Evolutionary conservation across 305 asterid species (phyloP), one percentile per base, ranked within the genome.

Genomic region (Solanum aculeatissimum): DNA sequence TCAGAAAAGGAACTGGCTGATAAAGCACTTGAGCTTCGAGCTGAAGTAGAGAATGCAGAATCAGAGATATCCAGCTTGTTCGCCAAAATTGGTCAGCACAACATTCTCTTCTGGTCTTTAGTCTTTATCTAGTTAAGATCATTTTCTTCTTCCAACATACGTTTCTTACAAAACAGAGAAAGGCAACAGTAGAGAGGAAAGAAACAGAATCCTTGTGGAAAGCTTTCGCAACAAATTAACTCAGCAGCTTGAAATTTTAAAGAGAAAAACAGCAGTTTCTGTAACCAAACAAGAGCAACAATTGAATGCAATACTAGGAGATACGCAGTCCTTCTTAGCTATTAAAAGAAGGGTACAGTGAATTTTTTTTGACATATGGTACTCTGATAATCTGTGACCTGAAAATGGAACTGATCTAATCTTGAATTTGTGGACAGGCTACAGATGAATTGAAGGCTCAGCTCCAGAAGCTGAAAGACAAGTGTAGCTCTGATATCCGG

Each of bases 1-100:
- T 82, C 62, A 92, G 95, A 92, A 75, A 88, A 89, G 85, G 87
- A 84, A 60, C 89, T 92, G 53, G 65, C 87, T 10, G 90, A 90
- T 68, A 89, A 81, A 84, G 92, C 93, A 84, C 89, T 90, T 49
- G 93, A 91, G 83, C 92, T 92, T 90, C 91, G 87, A 81, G 87
- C 89, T 13, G 91, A 88, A 65, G 90, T 92, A 54, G 93, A 92
- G 91, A 88, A 87, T 83, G 88, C 92, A 75, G 89, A 90, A 88
- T 89, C 88, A 35, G 89, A 90, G 68, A 85, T 89, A 69, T 87
- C 93, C 79, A 78, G 87, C 82, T 86, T 92, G 90, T 85, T 86
- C 54, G 25, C 90, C 42, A 88, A 83, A 90, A 86, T 89, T 45
- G 92, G 95, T 92, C 68, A 0, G 91, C 63, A 57, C 54, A 77